Percentiles rank a stretch among this genome's conserved stretches.
Evolutionary conservation across 2,329 filamentous ascomycete species (phyloP).

Genomic region (Fusarium sulawesiense): DNA sequence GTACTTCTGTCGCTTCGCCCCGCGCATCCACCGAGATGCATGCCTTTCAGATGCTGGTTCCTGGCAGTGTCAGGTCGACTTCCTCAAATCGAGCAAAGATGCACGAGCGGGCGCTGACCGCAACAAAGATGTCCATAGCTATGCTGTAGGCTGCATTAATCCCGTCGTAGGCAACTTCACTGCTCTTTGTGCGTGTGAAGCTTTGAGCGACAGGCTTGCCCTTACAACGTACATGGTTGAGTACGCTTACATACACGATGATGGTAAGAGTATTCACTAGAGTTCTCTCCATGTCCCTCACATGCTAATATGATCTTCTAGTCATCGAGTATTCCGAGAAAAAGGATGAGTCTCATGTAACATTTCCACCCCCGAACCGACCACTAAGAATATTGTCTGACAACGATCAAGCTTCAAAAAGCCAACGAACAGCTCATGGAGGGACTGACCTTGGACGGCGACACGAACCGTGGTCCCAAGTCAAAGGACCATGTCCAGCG

Average conservation of each 20-base stretch:
- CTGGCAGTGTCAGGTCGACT: background rate
- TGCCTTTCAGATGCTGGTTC: background rate
- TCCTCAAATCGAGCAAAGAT: background rate
- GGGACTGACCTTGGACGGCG: background rate
- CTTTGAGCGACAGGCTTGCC: background rate
- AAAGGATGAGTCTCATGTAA: background rate
- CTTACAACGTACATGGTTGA: background rate
- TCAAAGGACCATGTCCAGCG: background rate
- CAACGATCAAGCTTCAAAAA: background rate
- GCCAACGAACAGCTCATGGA: background rate
- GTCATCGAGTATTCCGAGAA: background rate
- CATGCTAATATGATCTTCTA: background rate
- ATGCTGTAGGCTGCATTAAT: background rate
- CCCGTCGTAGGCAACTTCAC: background rate
- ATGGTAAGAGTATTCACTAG: background rate
- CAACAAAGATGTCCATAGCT: background rate
- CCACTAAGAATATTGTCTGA: background rate
- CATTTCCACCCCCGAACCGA: no score
- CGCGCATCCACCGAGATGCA: background rate
- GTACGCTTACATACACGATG: background rate
- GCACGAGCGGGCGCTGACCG: background rate
- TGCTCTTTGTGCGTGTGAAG: background rate
- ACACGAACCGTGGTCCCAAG: background rate
- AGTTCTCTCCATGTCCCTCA: rapidly evolving
- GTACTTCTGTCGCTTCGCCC: background rate